Evolutionary conservation across 331 rosid genomes (phyloP), one percentile per base, ranked within the genome.

Genomic region (Acacia concinna): DNA sequence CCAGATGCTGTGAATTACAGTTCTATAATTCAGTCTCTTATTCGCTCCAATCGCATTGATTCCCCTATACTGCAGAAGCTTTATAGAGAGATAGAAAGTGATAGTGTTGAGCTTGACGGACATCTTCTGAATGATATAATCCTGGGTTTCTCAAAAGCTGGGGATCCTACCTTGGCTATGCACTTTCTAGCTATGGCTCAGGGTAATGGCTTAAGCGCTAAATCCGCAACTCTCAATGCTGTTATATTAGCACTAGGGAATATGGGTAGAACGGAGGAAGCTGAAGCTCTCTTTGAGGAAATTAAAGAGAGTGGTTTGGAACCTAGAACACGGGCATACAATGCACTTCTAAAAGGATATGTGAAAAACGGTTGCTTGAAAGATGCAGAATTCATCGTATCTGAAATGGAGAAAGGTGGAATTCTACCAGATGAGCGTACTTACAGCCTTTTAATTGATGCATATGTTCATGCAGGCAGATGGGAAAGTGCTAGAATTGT

Each of bases 401-500:
- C 93, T 1, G 90, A 93, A 81, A 96, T 95, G 97, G 97, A 95
- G 86, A 93, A 72, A 65, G 73, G 80, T 44, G 97, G 97, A 27
- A 91, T 96, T 81, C 77, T 84, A 14, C 97, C 97, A 0, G 97
- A 96, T 59, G 98, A 91, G 77, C 91, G 88, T 65, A 93, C 99
- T 5, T 96, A 91, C 68, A 83, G 93, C 81, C 89, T 93, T 49
- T 87, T 96, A 41, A 82, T 93, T 18, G 99, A 96, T 65, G 99
- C 97, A 1, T 96, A 96, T 66, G 86, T 86, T 0, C 88, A 93
- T 18, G 98, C 91, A 0, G 99, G 97, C 0, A 86, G 93, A 74
- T 96, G 97, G 99, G 96, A 96, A 81, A 91, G 97, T 74, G 93
- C 97, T 13, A 88, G 97, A 78, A 89, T 90, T 78, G 91, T 96